These are phyloP conservation scores for Setaria italica DNA, from an alignment of 202 grass and related monocot genomes.

Conservation along the genomic window DNA sequence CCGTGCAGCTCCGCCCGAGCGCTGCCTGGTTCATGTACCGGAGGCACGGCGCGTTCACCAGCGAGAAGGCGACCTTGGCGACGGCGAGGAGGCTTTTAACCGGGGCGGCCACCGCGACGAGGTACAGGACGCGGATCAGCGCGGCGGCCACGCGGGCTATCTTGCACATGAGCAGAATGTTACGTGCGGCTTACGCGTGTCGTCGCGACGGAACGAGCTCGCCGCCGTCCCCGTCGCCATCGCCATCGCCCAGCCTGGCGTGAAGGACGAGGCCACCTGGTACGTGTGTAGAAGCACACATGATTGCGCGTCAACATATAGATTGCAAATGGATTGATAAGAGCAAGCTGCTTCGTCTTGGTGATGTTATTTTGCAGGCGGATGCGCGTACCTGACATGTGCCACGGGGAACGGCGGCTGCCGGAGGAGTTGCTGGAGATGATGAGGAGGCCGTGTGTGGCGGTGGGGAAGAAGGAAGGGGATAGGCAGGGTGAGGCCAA, in stretches of 20 bases:
- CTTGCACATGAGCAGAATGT: slow-evolving; percentile 32
- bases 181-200: slow-evolving; percentile 47
- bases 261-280: background rate
- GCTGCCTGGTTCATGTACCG: slow-evolving; percentile 31
- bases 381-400: slow-evolving; percentile 42
- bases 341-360: background rate
- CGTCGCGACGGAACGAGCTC: background rate
- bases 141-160: background rate
- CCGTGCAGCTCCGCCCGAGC: slow-evolving; percentile 37
- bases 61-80: background rate
- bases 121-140: slow-evolving; percentile 23
- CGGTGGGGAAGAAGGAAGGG: background rate
- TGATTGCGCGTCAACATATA: background rate
- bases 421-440: slow-evolving; percentile 25
- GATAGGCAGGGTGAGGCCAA: slow-evolving; percentile 46
- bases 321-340: background rate
- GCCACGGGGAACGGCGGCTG: slow-evolving; percentile 10
- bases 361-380: background rate
- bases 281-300: background rate
- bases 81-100: slow-evolving; percentile 14
- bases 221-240: background rate
- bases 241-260: slow-evolving; percentile 12
- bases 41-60: slow-evolving; percentile 7
- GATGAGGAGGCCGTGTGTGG: background rate
- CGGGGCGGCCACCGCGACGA: slow-evolving; percentile 16